phyloP scores from a whole-genome alignment of 495 filamentous ascomycete species.

The Daldinia grandis region DNA sequence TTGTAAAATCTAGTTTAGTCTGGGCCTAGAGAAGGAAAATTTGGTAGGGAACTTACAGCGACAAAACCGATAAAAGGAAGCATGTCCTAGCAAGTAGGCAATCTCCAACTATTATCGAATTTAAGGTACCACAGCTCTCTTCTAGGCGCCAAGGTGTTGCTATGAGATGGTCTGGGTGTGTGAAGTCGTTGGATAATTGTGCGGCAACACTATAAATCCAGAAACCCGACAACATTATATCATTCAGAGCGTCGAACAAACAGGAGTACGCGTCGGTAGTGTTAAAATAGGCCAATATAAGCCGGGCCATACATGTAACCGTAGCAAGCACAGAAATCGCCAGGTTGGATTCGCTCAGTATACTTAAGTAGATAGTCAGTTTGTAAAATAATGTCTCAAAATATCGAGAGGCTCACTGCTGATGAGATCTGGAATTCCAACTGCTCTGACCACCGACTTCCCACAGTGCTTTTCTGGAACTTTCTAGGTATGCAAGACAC shows the following conservation, averaged over 20 bases:
- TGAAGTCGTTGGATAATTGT: background rate
- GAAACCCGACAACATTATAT: background rate
- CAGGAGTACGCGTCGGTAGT: background rate
- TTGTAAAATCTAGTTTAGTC: background rate
- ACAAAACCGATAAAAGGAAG: background rate
- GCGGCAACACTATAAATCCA: background rate
- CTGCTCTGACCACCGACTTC: background rate
- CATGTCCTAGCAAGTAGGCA: background rate
- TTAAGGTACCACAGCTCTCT: background rate
- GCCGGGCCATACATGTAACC: background rate
- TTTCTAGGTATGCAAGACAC: background rate
- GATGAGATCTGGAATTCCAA: background rate
- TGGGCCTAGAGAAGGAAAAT: background rate
- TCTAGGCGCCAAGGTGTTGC: background rate
- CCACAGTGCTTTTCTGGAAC: background rate
- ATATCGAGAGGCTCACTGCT: background rate
- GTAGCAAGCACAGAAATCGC: background rate
- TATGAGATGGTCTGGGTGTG: background rate
- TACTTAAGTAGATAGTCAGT: background rate
- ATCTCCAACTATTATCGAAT: background rate
- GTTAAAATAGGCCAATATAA: background rate
- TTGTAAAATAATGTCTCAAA: background rate
- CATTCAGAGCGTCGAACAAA: background rate
- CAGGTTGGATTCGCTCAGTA: background rate
- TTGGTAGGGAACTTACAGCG: background rate